Conservation (phyloP, 2,329 filamentous ascomycete species). For the Tolypocladium tropicale region DNA sequence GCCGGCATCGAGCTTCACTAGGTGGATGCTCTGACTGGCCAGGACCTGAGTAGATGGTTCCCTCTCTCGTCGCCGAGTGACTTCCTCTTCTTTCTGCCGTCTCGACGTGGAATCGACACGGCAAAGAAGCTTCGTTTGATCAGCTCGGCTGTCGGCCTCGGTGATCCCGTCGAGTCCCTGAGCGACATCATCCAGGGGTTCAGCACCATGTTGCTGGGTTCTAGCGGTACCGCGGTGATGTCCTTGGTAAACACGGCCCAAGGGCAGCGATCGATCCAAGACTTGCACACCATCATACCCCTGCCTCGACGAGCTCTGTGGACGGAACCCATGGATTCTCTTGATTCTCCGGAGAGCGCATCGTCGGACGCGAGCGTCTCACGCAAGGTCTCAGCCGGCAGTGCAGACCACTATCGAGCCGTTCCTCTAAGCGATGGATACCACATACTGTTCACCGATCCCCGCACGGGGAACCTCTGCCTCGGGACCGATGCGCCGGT, state of each 20-base stretch:
- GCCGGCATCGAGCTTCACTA: constrained; percentile 55
- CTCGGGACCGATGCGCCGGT: constrained; percentile 52
- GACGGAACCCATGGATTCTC: neutral
- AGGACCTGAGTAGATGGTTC: constrained; percentile 44
- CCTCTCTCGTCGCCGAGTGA: constrained; percentile 43
- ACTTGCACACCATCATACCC: neutral
- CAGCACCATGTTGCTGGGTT: constrained; percentile 10
- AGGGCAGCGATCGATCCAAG: neutral
- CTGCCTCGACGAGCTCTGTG: neutral
- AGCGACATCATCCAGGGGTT: constrained; percentile 11
- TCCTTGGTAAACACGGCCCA: constrained; percentile 1
- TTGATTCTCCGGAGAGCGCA: neutral
- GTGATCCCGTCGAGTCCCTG: constrained; percentile 10
- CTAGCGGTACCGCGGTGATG: constrained; percentile 10
- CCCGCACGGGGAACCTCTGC: constrained; percentile 42
- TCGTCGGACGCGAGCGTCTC: neutral
- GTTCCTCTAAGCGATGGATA: constrained; percentile 55
- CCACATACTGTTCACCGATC: constrained; percentile 56
- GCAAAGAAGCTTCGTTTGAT: constrained; percentile 50
- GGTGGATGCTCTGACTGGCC: constrained; percentile 32
- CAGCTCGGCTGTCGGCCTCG: constrained; percentile 41
- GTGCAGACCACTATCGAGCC: constrained; percentile 51
- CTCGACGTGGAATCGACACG: constrained; percentile 35
- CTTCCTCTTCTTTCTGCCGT: constrained; percentile 50
- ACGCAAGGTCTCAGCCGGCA: constrained; percentile 26